Evolutionary conservation across 441 rosid species (phyloP).

Genomic region (Adansonia grandidieri): DNA sequence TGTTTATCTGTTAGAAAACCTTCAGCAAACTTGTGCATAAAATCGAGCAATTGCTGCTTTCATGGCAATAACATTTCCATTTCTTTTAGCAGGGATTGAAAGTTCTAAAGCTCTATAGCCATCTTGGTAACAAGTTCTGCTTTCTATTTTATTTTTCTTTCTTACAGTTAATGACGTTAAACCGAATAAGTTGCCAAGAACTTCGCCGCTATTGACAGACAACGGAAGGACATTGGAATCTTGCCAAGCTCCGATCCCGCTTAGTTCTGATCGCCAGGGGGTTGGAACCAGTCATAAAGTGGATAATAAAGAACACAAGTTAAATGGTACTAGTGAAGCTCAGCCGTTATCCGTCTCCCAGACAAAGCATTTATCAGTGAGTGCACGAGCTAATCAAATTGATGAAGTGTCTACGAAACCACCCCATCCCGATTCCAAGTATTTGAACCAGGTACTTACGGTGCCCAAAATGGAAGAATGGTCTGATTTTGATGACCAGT

Average conservation of each 20-base stretch:
- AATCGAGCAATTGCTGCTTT: background rate
- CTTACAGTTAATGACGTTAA: slow-evolving; percentile 41
- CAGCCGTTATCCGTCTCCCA: slow-evolving; percentile 28
- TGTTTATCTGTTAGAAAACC: background rate
- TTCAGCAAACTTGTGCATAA: background rate
- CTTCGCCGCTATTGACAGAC: slow-evolving; percentile 31
- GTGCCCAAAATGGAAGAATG: slow-evolving; percentile 48
- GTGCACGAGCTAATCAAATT: slow-evolving; percentile 33
- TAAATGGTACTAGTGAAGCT: slow-evolving; percentile 41
- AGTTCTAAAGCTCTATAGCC: background rate
- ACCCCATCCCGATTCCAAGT: slow-evolving; percentile 49
- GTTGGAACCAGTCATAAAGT: slow-evolving; percentile 28
- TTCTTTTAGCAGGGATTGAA: background rate
- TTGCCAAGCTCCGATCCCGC: slow-evolving; percentile 29
- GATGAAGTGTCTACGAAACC: slow-evolving; percentile 35
- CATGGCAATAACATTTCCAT: background rate
- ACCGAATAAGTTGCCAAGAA: slow-evolving; percentile 45
- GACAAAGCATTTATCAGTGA: slow-evolving; percentile 27
- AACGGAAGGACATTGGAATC: slow-evolving; percentile 45
- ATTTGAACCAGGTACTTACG: slow-evolving; percentile 38
- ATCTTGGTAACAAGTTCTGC: slow-evolving; percentile 5
- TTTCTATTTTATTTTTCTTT: slow-evolving; percentile 19
- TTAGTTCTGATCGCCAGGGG: slow-evolving; percentile 28
- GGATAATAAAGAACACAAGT: slow-evolving; percentile 37
- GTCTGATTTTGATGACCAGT: slow-evolving; percentile 39